Evolutionary conservation across 768 basidiomycete genomes (phyloP).

Genomic region (Sporobolomyces roseus): DNA sequence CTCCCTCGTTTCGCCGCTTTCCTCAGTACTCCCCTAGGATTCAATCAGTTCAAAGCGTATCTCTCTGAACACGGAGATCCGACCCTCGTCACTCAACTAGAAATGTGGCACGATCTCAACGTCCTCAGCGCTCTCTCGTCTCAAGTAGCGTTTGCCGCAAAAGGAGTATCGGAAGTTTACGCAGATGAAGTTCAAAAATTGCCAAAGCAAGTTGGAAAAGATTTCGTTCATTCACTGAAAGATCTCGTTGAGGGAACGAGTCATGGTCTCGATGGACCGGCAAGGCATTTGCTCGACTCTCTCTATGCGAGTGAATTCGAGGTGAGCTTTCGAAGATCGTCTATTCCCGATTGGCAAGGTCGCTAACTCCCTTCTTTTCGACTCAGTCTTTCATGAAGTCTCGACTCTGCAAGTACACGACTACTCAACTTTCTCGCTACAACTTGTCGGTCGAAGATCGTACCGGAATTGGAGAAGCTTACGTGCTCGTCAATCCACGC

Average conservation of each 20-base stretch:
- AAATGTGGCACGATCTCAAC: slow-evolving; percentile 23
- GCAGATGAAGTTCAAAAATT: not conserved
- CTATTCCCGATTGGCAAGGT: no score
- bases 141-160: not conserved
- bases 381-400: slow-evolving; percentile 2
- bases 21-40: slow-evolving; percentile 18
- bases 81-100: not conserved
- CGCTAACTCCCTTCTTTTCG: not conserved
- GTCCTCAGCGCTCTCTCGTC: not conserved
- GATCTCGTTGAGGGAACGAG: not conserved
- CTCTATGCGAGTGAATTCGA: slow-evolving; percentile 15
- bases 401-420: slow-evolving; percentile 20
- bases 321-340: no score
- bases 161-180: slow-evolving; percentile 8
- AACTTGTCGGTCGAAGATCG: not conserved
- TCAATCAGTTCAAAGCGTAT: slow-evolving; percentile 23
- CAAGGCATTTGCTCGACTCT: slow-evolving; percentile 16
- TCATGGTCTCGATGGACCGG: slow-evolving; percentile 9
- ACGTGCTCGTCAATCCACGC: slow-evolving; percentile 35
- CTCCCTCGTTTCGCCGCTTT: slow-evolving; percentile 25
- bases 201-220: not conserved
- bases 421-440: slow-evolving; percentile 17
- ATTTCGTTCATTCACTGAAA: not conserved
- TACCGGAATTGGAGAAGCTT: slow-evolving; percentile 27
- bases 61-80: not conserved